These are phyloP conservation scores for Clonostachys rosea DNA, from an alignment of 2,329 filamentous ascomycete species.

Conservation along the genomic window DNA sequence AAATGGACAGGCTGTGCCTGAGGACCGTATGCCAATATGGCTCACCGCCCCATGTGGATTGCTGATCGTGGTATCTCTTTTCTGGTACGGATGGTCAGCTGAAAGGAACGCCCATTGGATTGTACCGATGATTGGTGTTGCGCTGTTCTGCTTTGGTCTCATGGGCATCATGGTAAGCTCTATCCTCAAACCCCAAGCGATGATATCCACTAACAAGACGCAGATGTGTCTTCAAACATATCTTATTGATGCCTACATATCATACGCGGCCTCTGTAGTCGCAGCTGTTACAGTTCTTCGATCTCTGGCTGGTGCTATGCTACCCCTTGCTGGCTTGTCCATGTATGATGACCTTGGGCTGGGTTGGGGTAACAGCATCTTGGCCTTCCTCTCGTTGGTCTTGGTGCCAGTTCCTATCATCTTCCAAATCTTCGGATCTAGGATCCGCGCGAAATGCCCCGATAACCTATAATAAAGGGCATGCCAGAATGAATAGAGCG, in stretches of 20 bases:
- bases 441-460: neutral
- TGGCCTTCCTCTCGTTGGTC: constrained; percentile 5
- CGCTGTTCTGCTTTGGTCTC: constrained; percentile 30
- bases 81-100: constrained; percentile 14
- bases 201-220: neutral
- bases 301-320: constrained; percentile 17
- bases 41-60: neutral
- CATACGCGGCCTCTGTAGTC: constrained; percentile 30
- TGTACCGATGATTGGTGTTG: constrained; percentile 35
- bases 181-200: neutral
- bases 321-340: constrained; percentile 7
- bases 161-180: constrained; percentile 15
- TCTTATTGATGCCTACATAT: constrained; percentile 45
- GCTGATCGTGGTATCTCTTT: constrained; percentile 4
- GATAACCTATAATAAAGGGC: too few relatives aligned
- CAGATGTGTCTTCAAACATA: constrained; percentile 48
- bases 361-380: constrained; percentile 12
- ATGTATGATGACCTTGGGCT: constrained; percentile 9
- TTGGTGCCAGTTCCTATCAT: constrained; percentile 3
- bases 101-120: constrained; percentile 43
- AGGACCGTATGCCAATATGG: neutral
- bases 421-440: neutral
- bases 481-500: too few relatives aligned
- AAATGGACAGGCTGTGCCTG: neutral
- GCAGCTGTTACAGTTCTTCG: constrained; percentile 54